Base-by-base conservation (phyloP, 2,329 filamentous ascomycete species). In the Paramyrothecium roridum region DNA sequence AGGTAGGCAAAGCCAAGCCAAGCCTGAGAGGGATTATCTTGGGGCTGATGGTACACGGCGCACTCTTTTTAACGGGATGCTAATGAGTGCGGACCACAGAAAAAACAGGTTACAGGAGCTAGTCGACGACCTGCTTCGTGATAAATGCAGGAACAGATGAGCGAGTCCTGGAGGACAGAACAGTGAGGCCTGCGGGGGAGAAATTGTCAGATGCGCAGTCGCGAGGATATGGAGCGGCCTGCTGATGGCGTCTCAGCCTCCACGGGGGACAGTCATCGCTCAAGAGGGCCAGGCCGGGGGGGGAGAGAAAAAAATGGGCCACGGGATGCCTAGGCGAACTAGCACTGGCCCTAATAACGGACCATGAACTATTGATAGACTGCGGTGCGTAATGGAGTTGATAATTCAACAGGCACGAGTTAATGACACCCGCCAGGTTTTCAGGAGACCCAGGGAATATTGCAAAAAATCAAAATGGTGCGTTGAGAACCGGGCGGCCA, bases 221-320 rank as follows among this genome's bases (percentile, higher is more conserved):
- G 59, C 59, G 61, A 58, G 56, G 59, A 57, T 60, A 59, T 56
- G 57, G 61, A 61, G 63, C 64, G 67, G 65, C 71, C 73, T 74
- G 72, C 72, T 75, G 72, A 75, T 73, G 65, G 66, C 52, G 66
- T 69, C 71, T 73, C 70, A 75, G 73, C 71, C 71, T 76, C 70
- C 62, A 65, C 63, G 63, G 61, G 59, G 61, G 61, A 62, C 50
- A 65, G 66, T 68, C 66, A 68, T 65, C 58, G 52, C 57, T 53
- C 22, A 46, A 52, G 37, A 43, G 12, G 37, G 37, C 13, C 37
- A 30, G 37, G 37, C 37, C 37, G 12, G 37, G 37, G 37, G 13
- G 13, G 37, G n/a, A 19, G 37, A 13, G 37, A 43, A 43, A 30
- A 30, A 30, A 30, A 6, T 43, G n/a, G 37, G 37, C 37, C 37